phyloP scores from a whole-genome alignment of 768 basidiomycete genomes.

The Boletus sp. region DNA sequence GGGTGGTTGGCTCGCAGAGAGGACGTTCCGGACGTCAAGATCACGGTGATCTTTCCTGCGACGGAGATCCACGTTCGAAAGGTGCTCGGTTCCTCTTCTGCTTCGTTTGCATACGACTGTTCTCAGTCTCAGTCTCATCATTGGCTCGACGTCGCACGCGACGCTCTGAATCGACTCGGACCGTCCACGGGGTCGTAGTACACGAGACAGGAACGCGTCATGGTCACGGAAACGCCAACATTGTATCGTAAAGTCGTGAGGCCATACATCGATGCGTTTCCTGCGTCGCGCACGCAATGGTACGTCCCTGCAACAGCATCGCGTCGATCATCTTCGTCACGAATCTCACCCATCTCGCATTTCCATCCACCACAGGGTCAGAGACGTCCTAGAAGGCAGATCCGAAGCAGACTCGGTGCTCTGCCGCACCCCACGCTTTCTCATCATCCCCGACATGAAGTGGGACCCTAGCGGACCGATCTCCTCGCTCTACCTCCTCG shows the following conservation, averaged over 20 bases:
- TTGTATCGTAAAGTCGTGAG: constrained; percentile 67
- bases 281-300: constrained; percentile 80
- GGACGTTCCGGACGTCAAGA: constrained; percentile 65
- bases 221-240: constrained; percentile 83
- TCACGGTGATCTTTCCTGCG: constrained; percentile 84
- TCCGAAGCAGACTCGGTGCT: constrained; percentile 77
- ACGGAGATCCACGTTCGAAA: constrained; percentile 89
- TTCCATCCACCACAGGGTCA: constrained; percentile 56
- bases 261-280: constrained; percentile 79
- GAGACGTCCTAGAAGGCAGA: constrained; percentile 73
- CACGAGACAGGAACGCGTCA: constrained; percentile 62
- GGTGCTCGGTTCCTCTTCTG: constrained; percentile 8
- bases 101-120: neutral
- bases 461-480: too few relatives aligned
- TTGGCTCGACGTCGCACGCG: neutral
- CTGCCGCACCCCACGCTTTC: constrained; percentile 58
- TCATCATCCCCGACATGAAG: constrained; percentile 95
- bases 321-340: neutral
- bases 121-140: neutral
- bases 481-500: too few relatives aligned
- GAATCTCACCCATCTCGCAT: neutral
- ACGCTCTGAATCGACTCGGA: too few relatives aligned
- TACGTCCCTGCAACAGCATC: too few relatives aligned
- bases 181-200: too few relatives aligned
- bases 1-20: constrained; percentile 56